phyloP scores from a whole-genome alignment of 1,139 yeast genomes.

The Entelexis paramagnoliae region DNA sequence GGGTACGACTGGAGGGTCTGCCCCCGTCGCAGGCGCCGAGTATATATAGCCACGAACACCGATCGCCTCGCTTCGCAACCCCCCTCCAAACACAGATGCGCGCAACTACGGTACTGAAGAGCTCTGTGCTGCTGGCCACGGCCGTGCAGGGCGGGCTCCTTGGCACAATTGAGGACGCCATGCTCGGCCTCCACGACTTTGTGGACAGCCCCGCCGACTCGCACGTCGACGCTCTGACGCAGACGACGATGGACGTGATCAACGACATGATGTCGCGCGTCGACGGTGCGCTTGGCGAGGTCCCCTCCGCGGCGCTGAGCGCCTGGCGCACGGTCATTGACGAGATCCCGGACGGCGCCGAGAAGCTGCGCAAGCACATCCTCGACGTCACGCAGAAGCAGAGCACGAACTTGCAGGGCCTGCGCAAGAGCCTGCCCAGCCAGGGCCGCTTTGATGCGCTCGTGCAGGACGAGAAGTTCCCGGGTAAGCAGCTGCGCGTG shows the following conservation, averaged over 20 bases:
- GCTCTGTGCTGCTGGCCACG: conserved; percentile 17
- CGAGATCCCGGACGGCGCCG: conserved; percentile 25
- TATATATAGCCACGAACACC: not conserved
- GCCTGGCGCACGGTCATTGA: conserved; percentile 24
- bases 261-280: conserved; percentile 1
- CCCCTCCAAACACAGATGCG: not conserved
- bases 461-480: conserved; percentile 25
- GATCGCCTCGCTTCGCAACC: not conserved
- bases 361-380: conserved; percentile 19
- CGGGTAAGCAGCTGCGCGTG: conserved; percentile 29
- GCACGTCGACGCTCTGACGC: conserved; percentile 13
- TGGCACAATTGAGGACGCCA: conserved; percentile 19
- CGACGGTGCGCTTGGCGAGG: conserved; percentile 18
- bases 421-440: conserved; percentile 13
- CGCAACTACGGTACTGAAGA: conserved; percentile 6
- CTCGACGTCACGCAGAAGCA: conserved; percentile 7
- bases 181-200: conserved; percentile 9
- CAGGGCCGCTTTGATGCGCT: conserved; percentile 14
- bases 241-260: conserved; percentile 8
- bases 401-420: not conserved
- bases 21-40: not conserved
- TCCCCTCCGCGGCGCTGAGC: conserved; percentile 21
- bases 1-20: not conserved
- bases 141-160: conserved; percentile 20
- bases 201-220: conserved; percentile 18